A percentile compares a stretch with the other conserved stretches of the same genome.
Conservation (phyloP, 345 rosid species). For the Angophora floribunda region DNA sequence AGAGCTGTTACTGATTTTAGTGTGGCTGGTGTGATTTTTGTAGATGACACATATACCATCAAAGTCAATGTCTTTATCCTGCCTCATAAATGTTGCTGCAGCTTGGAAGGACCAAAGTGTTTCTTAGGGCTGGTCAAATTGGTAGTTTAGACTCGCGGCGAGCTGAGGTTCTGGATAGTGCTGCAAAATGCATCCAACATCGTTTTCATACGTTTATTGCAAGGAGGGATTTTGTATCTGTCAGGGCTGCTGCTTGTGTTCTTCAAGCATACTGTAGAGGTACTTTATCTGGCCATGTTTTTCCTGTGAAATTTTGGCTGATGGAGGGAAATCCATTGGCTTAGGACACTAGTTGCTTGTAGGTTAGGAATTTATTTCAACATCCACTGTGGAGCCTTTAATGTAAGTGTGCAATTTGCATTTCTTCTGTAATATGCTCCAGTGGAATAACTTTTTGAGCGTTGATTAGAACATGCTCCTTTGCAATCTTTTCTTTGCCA, state of each 20-base stretch:
- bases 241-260: slow-evolving; percentile 45
- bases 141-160: slow-evolving; percentile 78
- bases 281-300: slow-evolving; percentile 5
- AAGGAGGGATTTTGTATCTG: slow-evolving; percentile 40
- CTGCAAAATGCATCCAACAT: slow-evolving; percentile 74
- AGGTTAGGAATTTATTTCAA: not conserved
- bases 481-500: not conserved
- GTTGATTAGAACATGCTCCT: not conserved
- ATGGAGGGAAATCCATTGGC: not conserved
- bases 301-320: not conserved
- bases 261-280: slow-evolving; percentile 93
- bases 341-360: not conserved
- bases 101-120: slow-evolving; percentile 94
- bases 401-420: not conserved
- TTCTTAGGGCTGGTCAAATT: slow-evolving; percentile 96
- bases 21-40: not conserved
- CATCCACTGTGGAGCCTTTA: not conserved
- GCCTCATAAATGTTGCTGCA: slow-evolving; percentile 12
- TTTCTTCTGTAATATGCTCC: not conserved
- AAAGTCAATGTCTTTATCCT: not conserved
- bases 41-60: not conserved
- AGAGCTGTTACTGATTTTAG: not conserved
- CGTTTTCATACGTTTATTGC: slow-evolving; percentile 51
- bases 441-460: not conserved
- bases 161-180: slow-evolving; percentile 76